A percentile compares a stretch with the other conserved stretches of the same genome.
Conservation (phyloP, 768 basidiomycete genomes). For the Neoboletus brunneissimus region DNA sequence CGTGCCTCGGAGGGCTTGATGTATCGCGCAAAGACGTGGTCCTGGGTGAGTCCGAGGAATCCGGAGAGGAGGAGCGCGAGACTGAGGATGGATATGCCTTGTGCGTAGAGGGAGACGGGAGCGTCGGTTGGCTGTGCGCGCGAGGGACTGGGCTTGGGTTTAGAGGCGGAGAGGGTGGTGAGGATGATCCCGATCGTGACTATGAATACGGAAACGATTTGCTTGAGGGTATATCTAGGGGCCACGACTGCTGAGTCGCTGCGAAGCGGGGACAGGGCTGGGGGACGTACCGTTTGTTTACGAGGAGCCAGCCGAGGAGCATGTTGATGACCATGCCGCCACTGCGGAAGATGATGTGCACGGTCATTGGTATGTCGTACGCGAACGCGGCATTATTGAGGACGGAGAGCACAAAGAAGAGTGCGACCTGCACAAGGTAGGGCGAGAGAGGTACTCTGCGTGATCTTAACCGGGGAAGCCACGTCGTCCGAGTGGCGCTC, state of each 20-base stretch:
- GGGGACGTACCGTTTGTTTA: constrained; percentile 54
- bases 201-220: constrained; percentile 72
- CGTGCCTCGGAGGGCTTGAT: constrained; percentile 29
- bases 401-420: constrained; percentile 77
- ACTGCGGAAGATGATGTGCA: constrained; percentile 93
- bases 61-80: constrained; percentile 79
- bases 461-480: constrained; percentile 50
- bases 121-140: neutral
- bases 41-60: constrained; percentile 81
- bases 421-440: constrained; percentile 75
- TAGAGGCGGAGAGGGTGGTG: constrained; percentile 77
- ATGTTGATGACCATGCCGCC: constrained; percentile 85
- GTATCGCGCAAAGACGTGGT: constrained; percentile 65
- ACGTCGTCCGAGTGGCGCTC: neutral
- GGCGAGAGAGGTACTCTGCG: constrained; percentile 67
- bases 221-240: constrained; percentile 58
- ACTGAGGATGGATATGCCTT: constrained; percentile 70
- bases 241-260: constrained; percentile 2
- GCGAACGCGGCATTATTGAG: constrained; percentile 92
- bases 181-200: constrained; percentile 77
- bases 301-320: constrained; percentile 69
- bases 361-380: constrained; percentile 82
- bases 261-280: constrained; percentile 1
- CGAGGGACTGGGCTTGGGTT: constrained; percentile 20
- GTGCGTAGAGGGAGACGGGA: constrained; percentile 45